phyloP scores from a whole-genome alignment of 768 basidiomycete species.

The Pholiota microspora region DNA sequence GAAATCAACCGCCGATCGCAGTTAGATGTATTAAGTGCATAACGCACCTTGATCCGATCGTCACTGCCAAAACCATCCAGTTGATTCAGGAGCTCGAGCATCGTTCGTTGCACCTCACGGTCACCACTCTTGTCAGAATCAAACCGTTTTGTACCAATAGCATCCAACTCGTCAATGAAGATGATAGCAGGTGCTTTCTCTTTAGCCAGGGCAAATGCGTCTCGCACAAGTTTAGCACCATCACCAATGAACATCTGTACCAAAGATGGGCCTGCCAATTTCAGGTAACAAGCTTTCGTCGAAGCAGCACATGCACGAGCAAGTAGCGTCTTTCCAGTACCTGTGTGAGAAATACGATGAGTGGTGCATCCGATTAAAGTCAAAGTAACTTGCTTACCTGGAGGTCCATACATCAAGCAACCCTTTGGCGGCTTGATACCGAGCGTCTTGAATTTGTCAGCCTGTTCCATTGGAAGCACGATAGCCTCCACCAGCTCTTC shows the following conservation, averaged over 20 bases:
- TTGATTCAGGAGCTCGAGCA: slow-evolving; percentile 98
- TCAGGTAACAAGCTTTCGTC: slow-evolving; percentile 96
- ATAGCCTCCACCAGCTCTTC: slow-evolving; percentile 98
- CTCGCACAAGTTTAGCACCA: slow-evolving; percentile 97
- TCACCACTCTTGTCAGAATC: slow-evolving; percentile 99
- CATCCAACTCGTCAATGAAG: slow-evolving; percentile 97
- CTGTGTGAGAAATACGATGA: slow-evolving; percentile 24
- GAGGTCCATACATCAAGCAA: slow-evolving; percentile 98
- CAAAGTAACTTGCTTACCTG: slow-evolving; percentile 51
- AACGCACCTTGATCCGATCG: slow-evolving; percentile 88
- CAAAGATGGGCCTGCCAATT: slow-evolving; percentile 94
- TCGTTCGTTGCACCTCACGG: slow-evolving; percentile 99
- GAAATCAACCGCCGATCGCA: slow-evolving; percentile 10
- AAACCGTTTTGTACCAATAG: slow-evolving; percentile 98
- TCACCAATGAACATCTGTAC: slow-evolving; percentile 99
- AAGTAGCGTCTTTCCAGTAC: slow-evolving; percentile 96
- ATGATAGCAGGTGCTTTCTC: slow-evolving; percentile 99
- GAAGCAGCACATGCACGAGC: slow-evolving; percentile 98
- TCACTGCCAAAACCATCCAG: slow-evolving; percentile 97
- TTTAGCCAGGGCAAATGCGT: slow-evolving; percentile 97
- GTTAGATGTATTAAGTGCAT: slow-evolving; percentile 6
- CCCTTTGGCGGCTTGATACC: slow-evolving; percentile 98
- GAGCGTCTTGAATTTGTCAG: slow-evolving; percentile 97
- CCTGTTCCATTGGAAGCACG: slow-evolving; percentile 97
- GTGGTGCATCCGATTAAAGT: background rate